A percentile compares a stretch with the other conserved stretches of the same genome.
Conservation (phyloP, 352 stramenopile genomes). For the Phytophthora cactorum region DNA sequence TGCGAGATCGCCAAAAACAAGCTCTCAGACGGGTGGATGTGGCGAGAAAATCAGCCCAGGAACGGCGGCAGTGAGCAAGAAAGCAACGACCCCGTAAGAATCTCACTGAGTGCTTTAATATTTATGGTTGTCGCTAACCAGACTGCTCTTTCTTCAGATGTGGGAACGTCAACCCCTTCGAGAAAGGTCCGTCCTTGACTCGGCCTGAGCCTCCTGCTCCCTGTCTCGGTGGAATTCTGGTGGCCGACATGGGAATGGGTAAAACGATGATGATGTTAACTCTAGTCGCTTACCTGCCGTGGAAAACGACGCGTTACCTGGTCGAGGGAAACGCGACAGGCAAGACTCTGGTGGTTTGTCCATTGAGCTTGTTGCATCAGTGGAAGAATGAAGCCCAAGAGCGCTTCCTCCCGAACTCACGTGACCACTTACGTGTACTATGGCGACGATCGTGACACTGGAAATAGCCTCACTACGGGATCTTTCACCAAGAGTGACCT, state of each 20-base stretch:
- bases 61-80: constrained; percentile 33
- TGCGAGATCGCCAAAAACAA: constrained; percentile 85
- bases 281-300: constrained; percentile 43
- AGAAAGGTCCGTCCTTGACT: constrained; percentile 74
- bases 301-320: constrained; percentile 2
- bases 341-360: constrained; percentile 87
- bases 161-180: constrained; percentile 88
- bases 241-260: constrained; percentile 93
- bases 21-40: constrained; percentile 88
- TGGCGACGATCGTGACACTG: constrained; percentile 57
- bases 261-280: constrained; percentile 87
- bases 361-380: constrained; percentile 88
- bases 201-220: constrained; percentile 57
- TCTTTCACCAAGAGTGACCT: constrained; percentile 60
- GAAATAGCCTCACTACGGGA: constrained; percentile 4
- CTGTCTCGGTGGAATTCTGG: constrained; percentile 86
- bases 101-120: background rate
- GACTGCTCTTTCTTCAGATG: constrained; percentile 42
- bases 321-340: constrained; percentile 8
- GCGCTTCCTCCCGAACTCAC: constrained; percentile 56
- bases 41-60: constrained; percentile 64
- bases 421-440: constrained; percentile 76
- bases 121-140: constrained; percentile 4
- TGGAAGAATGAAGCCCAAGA: constrained; percentile 88
- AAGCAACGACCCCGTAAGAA: constrained; percentile 54